Evolutionary conservation across 2,329 filamentous ascomycete species (phyloP).

Genomic region (Cercospora zeae-maydis): DNA sequence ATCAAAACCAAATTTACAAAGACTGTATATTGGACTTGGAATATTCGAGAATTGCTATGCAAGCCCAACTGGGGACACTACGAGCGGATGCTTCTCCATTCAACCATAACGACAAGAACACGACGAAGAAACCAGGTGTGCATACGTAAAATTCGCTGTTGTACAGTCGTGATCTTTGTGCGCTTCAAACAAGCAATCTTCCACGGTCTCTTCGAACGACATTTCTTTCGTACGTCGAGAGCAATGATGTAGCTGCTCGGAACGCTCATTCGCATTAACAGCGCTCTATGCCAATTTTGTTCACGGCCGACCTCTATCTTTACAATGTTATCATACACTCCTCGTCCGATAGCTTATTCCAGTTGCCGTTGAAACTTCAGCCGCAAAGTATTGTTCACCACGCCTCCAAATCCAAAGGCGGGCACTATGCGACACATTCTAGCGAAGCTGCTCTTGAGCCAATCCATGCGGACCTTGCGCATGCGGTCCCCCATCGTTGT

Average conservation of each 20-base stretch:
- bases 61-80: not conserved
- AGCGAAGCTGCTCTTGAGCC: constrained; percentile 68
- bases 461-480: constrained; percentile 67
- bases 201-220: not conserved
- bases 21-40: too few species aligned
- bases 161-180: not conserved
- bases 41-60: not conserved
- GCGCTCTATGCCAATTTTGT: not conserved
- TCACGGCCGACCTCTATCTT: not conserved
- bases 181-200: not conserved
- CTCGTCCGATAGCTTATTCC: constrained; percentile 34
- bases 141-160: not conserved
- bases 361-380: constrained; percentile 62
- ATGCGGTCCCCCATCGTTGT: constrained; percentile 59
- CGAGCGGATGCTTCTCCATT: not conserved
- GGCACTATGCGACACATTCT: constrained; percentile 81
- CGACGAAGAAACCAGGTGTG: not conserved
- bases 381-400: constrained; percentile 74
- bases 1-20: too few species aligned
- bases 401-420: constrained; percentile 82
- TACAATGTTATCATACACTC: not conserved
- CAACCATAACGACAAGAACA: not conserved
- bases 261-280: not conserved
- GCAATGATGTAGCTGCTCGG: not conserved
- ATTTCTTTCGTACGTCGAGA: not conserved